Conservation (phyloP, 257 asterid genomes). For the Solanum pinnatisectum region DNA sequence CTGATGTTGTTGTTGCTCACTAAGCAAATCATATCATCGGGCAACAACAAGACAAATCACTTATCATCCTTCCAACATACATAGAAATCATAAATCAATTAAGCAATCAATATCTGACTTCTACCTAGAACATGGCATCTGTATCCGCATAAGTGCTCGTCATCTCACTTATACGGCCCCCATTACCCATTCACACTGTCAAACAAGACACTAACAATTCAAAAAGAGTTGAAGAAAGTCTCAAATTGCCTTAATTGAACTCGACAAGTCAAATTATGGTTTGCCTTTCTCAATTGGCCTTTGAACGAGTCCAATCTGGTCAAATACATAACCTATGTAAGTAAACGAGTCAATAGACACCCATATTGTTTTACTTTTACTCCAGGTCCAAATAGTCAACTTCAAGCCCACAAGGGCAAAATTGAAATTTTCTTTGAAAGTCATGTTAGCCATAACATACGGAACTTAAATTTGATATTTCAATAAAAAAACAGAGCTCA, state of each 20-base stretch:
- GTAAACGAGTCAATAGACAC: neutral
- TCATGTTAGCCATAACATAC: neutral
- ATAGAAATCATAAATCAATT: neutral
- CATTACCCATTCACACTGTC: neutral
- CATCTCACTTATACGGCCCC: neutral
- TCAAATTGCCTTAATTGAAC: neutral
- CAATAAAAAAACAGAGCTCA: neutral
- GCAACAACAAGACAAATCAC: neutral
- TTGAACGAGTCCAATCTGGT: neutral
- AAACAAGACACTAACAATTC: neutral
- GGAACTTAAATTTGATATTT: neutral
- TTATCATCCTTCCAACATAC: neutral
- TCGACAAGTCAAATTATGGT: neutral
- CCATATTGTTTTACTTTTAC: neutral
- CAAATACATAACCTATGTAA: neutral
- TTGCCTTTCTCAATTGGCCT: neutral
- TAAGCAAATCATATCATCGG: neutral
- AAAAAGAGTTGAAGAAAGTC: neutral
- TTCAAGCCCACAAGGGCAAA: neutral
- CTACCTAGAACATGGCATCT: neutral
- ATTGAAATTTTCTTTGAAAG: neutral
- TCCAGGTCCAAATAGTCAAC: neutral
- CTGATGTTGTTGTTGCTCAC: neutral
- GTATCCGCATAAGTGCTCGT: neutral
- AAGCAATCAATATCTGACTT: neutral